Evolutionary conservation across 441 rosid species (phyloP).

Genomic region (Eruca vesicaria): DNA sequence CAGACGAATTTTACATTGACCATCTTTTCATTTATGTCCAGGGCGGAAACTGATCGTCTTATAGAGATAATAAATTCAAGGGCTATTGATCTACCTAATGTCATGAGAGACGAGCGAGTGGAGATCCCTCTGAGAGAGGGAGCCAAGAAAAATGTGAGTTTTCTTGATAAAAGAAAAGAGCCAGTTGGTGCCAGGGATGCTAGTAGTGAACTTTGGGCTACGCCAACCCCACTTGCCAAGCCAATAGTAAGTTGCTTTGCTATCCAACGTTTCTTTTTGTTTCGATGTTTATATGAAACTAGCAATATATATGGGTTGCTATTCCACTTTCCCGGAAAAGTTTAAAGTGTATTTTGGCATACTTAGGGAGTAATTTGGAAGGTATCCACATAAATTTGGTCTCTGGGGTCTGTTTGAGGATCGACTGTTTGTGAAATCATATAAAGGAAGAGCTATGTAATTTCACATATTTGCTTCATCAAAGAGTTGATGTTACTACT

Average conservation of each 20-base stretch:
- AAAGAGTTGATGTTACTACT: conserved; percentile 13
- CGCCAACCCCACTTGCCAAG: conserved; percentile 45
- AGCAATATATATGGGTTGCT: conserved; percentile 3
- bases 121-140: conserved; percentile 30
- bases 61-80: conserved; percentile 65
- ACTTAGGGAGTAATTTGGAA: neutral
- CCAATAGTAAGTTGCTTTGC: conserved; percentile 52
- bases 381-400: neutral
- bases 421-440: conserved; percentile 5
- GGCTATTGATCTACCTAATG: conserved; percentile 46
- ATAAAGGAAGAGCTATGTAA: conserved; percentile 7
- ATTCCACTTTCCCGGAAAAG: neutral
- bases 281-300: conserved; percentile 9
- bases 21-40: conserved; percentile 31
- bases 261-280: neutral
- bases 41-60: conserved; percentile 69
- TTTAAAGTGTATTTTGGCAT: neutral
- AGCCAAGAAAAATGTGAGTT: conserved; percentile 30
- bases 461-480: conserved; percentile 1
- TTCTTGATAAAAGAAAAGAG: conserved; percentile 39
- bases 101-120: conserved; percentile 40
- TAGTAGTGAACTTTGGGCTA: conserved; percentile 38
- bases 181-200: conserved; percentile 42
- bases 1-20: conserved; percentile 2
- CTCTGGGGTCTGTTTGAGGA: conserved; percentile 1